Evolutionary conservation across 164 flowering plant genomes (phyloP), one percentile per base, ranked within the genome.

Genomic region (Buxus sempervirens): DNA sequence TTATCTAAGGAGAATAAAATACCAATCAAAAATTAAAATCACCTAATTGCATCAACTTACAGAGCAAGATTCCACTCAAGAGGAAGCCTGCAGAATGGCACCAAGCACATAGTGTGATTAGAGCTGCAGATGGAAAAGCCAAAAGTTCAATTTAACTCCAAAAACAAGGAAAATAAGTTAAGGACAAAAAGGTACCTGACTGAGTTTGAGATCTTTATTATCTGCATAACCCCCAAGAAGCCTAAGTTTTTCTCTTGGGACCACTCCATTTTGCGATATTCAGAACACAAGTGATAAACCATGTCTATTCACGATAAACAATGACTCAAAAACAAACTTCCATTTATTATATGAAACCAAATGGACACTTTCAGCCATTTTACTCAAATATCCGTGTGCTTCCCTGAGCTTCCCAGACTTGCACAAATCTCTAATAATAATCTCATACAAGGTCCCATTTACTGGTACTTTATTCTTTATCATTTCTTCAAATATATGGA

Each of bases 401-500:
- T 76, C 80, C 53, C 68, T 63, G 36, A 62, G 14, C 58, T 63
- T 56, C 23, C 77, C 80, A 22, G 56, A 54, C 27, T 54, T 28
- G 61, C 72, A 70, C 16, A 78, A 69, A 27, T 64, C 75, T 42
- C 56, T 70, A 16, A 82, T 65, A 53, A 81, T 56, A 20, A 67
- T 63, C 58, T 69, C 80, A 58, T 78, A 78, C 41, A 71, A 36
- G 36, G 51, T 22, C 25, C 66, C 69, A 64, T 60, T 72, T 28
- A 72, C 66, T 22, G 60, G 63, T 22, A 76, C 38, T 19, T 76
- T 70, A 8, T 69, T 70, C 14, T 61, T 58, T 22, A 59, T n/a
- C 75, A 80, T 74, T 72, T 76, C 75, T 42, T 70, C 72, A 68
- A 82, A 82, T 38, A 82, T 45, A 60, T 19, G 2, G 45, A 76